These are phyloP conservation scores for Epithele typhae DNA, from an alignment of 768 basidiomycete species.

Conservation along the genomic window DNA sequence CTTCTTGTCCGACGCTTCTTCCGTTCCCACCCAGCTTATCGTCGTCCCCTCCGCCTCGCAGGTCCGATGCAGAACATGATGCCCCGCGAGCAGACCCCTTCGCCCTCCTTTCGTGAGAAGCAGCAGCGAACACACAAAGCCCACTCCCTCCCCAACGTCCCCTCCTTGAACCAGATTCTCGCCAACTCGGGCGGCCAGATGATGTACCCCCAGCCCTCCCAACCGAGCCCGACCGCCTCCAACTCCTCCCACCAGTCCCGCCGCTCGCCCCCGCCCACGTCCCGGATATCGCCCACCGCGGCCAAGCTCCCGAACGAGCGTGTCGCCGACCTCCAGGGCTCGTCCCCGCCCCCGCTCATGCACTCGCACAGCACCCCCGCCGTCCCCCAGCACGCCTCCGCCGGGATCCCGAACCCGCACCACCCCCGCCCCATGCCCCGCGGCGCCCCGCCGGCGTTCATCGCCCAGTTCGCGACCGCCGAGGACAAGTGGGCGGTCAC, in stretches of 20 bases:
- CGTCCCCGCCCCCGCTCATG: slow-evolving; percentile 37
- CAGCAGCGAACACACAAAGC: slow-evolving; percentile 53
- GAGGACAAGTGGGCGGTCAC: slow-evolving; percentile 67
- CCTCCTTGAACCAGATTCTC: slow-evolving; percentile 52
- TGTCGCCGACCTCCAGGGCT: slow-evolving; percentile 38
- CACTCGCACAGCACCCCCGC: slow-evolving; percentile 29
- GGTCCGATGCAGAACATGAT: slow-evolving; percentile 30
- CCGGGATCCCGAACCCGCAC: slow-evolving; percentile 33
- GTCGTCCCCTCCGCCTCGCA: slow-evolving; percentile 11
- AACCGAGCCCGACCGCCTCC: slow-evolving; percentile 31
- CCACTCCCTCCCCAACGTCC: slow-evolving; percentile 60
- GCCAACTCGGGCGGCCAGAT: slow-evolving; percentile 30
- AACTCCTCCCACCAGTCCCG: slow-evolving; percentile 31
- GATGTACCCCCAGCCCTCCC: slow-evolving; percentile 32
- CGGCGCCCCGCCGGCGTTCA: slow-evolving; percentile 50
- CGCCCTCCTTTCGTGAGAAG: slow-evolving; percentile 38
- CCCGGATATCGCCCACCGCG: slow-evolving; percentile 29
- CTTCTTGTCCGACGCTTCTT: slow-evolving; percentile 17
- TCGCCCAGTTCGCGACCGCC: slow-evolving; percentile 47
- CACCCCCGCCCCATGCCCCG: slow-evolving; percentile 67
- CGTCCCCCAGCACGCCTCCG: slow-evolving; percentile 20
- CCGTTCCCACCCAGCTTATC: slow-evolving; percentile 17
- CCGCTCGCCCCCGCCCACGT: slow-evolving; percentile 28
- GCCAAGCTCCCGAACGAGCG: slow-evolving; percentile 29
- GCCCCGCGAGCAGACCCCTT: slow-evolving; percentile 40